Percentiles rank a stretch among this genome's conserved stretches.
phyloP scores from a whole-genome alignment of 768 basidiomycete species.

The Macrolepiota fuliginosa region DNA sequence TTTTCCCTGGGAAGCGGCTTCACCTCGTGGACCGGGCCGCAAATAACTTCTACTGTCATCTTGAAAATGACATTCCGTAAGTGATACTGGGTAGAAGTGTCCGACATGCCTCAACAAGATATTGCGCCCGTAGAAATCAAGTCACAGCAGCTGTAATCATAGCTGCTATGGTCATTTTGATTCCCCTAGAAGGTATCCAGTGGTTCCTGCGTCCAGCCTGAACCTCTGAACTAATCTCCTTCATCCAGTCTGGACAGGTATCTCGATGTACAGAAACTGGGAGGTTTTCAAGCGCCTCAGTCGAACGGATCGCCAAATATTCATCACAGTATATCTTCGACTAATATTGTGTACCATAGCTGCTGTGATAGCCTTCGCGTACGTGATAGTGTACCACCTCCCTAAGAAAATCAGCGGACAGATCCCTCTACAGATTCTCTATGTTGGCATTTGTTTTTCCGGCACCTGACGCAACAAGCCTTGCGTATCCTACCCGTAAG shows the following conservation, averaged over 20 bases:
- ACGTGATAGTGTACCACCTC: neutral
- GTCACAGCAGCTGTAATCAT: neutral
- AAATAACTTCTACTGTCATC: constrained; percentile 11
- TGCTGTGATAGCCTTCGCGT: constrained; percentile 4
- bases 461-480: neutral
- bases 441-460: neutral
- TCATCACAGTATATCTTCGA: constrained; percentile 4
- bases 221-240: neutral
- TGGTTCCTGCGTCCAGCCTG: neutral
- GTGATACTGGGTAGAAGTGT: neutral
- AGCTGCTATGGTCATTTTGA: neutral
- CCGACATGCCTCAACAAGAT: neutral
- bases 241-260: constrained; percentile 3
- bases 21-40: constrained; percentile 1
- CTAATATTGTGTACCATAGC: neutral
- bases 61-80: neutral
- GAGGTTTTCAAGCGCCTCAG: constrained; percentile 1
- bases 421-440: neutral
- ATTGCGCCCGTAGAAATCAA: neutral
- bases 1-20: neutral
- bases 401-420: neutral
- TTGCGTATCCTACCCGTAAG: neutral
- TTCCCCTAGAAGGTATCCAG: constrained; percentile 11
- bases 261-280: constrained; percentile 8
- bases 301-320: constrained; percentile 1